A percentile compares a stretch with the other conserved stretches of the same genome.
Conservation (phyloP, 495 filamentous ascomycete species). For the Daldinia decipiens region DNA sequence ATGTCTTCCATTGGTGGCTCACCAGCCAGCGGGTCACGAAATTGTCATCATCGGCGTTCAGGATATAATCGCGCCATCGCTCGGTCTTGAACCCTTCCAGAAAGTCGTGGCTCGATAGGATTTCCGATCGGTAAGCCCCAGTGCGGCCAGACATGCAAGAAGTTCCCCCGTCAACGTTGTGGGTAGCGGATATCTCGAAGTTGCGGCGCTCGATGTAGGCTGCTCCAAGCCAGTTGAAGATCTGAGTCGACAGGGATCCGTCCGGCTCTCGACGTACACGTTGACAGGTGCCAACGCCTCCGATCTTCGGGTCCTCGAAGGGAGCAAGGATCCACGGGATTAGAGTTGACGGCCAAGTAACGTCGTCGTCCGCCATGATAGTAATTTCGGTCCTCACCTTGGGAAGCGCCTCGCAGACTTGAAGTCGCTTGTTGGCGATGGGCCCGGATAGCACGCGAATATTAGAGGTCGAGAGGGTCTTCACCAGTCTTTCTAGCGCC, state of each 20-base stretch:
- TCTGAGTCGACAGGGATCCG: conserved; percentile 44
- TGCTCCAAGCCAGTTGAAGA: conserved; percentile 64
- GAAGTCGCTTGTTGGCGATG: conserved; percentile 59
- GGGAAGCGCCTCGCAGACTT: conserved; percentile 56
- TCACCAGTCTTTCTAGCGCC: conserved; percentile 56
- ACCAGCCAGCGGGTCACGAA: conserved; percentile 73
- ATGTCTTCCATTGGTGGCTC: conserved; percentile 64
- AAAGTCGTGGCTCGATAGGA: conserved; percentile 59
- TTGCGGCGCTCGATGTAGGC: conserved; percentile 67
- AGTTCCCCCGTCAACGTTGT: conserved; percentile 65
- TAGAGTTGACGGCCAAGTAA: conserved; percentile 63
- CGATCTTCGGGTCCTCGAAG: conserved; percentile 63
- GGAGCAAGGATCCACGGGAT: conserved; percentile 58
- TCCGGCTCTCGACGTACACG: conserved; percentile 52
- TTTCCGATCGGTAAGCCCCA: conserved; percentile 58
- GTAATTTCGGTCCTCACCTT: conserved; percentile 58
- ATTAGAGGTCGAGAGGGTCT: conserved; percentile 51
- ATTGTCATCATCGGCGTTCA: conserved; percentile 76
- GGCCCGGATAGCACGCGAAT: conserved; percentile 55
- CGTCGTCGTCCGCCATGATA: conserved; percentile 64
- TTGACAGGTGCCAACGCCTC: conserved; percentile 65
- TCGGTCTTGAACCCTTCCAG: conserved; percentile 66
- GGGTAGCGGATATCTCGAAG: conserved; percentile 65
- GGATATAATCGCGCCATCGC: conserved; percentile 58
- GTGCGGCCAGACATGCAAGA: conserved; percentile 67